Evolutionary conservation across 2,329 filamentous ascomycete genomes (phyloP), one percentile per base, ranked within the genome.

Genomic region (Macroventuria anomochaeta): DNA sequence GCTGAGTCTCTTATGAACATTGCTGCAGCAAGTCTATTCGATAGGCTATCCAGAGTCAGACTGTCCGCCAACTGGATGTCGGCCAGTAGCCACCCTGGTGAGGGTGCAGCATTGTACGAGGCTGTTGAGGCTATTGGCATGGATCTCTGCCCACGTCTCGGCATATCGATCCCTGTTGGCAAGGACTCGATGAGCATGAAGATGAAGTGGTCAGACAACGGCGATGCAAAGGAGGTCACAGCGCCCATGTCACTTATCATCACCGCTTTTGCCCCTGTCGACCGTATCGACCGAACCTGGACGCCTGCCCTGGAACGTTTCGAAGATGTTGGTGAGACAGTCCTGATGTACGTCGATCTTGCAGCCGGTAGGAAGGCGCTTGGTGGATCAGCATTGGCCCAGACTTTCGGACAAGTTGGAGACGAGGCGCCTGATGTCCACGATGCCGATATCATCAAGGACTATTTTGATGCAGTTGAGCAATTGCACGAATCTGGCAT

Each of bases 181-280:
- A 97, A 99, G 77, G 95, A 99, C 75, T 97, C 93, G 0, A 96
- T 96, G 76, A 97, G 93, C 2, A 97, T 99, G 95, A 97, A 97
- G 81, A 93, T 96, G 68, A 91, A 91, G 50, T 97, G 95, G 95
- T 62, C 79, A 80, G 57, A 79, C 83, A 51, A 84, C 80, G 25
- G 84, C 15, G 82, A 89, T 57, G 77, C 83, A 12, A 95, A 90
- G 78, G 93, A 93, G 62, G 93, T 97, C 42, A 97, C 91, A 31
- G 91, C 95, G 4, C 95, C 95, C 1, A 85, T 97, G 65, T 96
- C 93, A 0, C 83, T 96, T 5, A 88, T 97, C 49, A 92, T 97
- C 64, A 92, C 95, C 5, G 91, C 95, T 1, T 97, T 97, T 69
- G 88, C 89, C 1, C 85, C 91, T 2, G 93, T 97, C 3, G 84